phyloP scores from a whole-genome alignment of 2,329 filamentous ascomycete species.

The Xylariales sp. region DNA sequence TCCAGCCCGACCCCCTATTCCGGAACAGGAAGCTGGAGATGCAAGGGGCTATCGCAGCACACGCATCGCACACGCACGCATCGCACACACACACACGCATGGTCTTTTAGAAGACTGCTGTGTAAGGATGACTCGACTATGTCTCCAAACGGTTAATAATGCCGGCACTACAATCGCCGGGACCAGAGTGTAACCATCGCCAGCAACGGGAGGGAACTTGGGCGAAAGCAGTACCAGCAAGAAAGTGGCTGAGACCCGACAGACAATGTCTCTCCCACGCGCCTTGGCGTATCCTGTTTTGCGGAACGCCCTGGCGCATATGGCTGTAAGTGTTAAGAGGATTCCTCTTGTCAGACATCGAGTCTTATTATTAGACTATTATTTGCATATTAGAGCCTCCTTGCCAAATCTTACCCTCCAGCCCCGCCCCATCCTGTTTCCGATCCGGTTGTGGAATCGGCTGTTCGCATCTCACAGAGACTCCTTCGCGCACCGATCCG shows the following conservation, averaged over 20 bases:
- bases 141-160: slow-evolving; percentile 31
- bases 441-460: slow-evolving; percentile 33
- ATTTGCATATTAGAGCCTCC: slow-evolving; percentile 35
- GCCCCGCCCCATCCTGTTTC: slow-evolving; percentile 25
- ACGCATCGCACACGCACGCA: slow-evolving; percentile 38
- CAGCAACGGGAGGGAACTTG: background rate
- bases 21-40: slow-evolving; percentile 48
- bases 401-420: slow-evolving; percentile 25
- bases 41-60: slow-evolving; percentile 43
- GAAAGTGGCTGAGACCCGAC: background rate
- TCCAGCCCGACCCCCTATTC: slow-evolving; percentile 38
- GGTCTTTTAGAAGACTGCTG: slow-evolving; percentile 2
- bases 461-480: slow-evolving; percentile 14
- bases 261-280: slow-evolving; percentile 19
- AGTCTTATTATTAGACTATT: slow-evolving; percentile 34
- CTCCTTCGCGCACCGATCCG: slow-evolving; percentile 36
- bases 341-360: slow-evolving; percentile 10
- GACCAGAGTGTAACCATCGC: slow-evolving; percentile 31
- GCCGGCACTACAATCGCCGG: slow-evolving; percentile 19
- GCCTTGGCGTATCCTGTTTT: slow-evolving; percentile 20
- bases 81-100: slow-evolving; percentile 28
- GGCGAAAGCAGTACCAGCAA: background rate
- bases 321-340: slow-evolving; percentile 8
- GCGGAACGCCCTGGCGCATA: slow-evolving; percentile 7
- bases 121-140: slow-evolving; percentile 32